Base-by-base conservation (phyloP, 208 protist genomes). In the Porcisia deanei region DNA sequence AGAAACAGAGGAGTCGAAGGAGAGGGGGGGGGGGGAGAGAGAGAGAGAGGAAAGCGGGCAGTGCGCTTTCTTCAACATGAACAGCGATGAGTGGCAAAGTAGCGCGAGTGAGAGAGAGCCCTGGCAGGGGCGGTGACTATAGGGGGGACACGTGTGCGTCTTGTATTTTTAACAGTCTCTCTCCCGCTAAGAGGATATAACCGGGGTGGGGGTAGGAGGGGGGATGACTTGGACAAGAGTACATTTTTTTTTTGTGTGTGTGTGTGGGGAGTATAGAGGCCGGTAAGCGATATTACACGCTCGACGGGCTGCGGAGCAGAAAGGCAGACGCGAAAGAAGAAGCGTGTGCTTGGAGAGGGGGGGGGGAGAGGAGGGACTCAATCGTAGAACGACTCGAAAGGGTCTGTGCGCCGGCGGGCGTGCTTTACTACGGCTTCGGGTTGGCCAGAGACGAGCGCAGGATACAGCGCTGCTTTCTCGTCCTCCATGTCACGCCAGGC, bases 391-490 rank as follows among this genome's bases (percentile, higher is more conserved):
- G 68, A 22, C 5, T 80, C 22, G 34, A 41, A 54, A 34, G 16
- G 1, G 14, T 25, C 4, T n/a, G 20, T 49, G 18, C 54, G 25
- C 47, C 9, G 25, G 18, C 39, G 69, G 9, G 2, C 68, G 20
- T 69, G 63, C 53, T 75, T 75, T 20, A 80, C 70, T 47, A 63
- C 53, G 43, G 54, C 71, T 65, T 53, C 54, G 18, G 70, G 76
- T 30, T 69, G 16, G 14, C 34, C 39, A 30, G 66, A 41, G 1
- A 2, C 18, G 45, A 64, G 55, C 43, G 60, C 63, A 39, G 70
- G 10, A 45, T 41, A 53, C 20, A 64, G 69, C 52, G 53, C 25
- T 47, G 53, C 34, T 25, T 75, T 59, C 6, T 58, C 37, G 18
- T 65, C 18, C 22, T 71, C 45, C 20, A 0, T 58, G n/a, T 64